Evolutionary conservation across 257 asterid genomes (phyloP).

Genomic region (Solanum okadae): DNA sequence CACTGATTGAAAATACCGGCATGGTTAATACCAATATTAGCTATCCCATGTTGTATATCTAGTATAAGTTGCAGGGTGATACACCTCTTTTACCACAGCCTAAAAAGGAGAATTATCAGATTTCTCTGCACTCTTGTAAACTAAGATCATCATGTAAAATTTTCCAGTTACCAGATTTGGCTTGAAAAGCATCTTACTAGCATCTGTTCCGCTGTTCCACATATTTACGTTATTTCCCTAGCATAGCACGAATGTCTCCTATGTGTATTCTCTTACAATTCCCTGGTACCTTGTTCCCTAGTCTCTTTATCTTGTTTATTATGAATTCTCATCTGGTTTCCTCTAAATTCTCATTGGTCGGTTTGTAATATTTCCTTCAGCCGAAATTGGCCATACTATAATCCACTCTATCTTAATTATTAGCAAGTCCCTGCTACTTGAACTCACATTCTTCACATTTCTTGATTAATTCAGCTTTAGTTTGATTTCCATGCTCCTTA

Average conservation of each 20-base stretch:
- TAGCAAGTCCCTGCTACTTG: background rate
- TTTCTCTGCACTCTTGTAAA: background rate
- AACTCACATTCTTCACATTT: background rate
- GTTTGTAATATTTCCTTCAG: background rate
- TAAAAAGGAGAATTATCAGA: background rate
- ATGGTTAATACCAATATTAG: background rate
- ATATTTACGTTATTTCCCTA: background rate
- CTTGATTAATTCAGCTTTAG: background rate
- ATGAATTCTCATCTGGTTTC: background rate
- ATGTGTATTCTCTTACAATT: background rate
- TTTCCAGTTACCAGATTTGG: background rate
- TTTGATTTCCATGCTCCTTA: background rate
- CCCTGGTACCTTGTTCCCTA: background rate
- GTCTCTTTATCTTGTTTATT: background rate
- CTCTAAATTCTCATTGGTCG: background rate
- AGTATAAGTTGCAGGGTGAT: background rate
- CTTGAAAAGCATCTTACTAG: background rate
- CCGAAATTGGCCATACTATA: background rate
- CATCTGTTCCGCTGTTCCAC: background rate
- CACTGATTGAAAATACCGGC: background rate
- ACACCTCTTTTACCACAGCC: background rate
- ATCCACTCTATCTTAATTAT: background rate
- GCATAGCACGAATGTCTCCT: background rate
- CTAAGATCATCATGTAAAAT: background rate
- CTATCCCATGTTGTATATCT: background rate